Percentiles rank a stretch among this genome's conserved stretches.
phyloP scores from a whole-genome alignment of 2,329 filamentous ascomycete species.

The Pseudogymnoascus sp. region DNA sequence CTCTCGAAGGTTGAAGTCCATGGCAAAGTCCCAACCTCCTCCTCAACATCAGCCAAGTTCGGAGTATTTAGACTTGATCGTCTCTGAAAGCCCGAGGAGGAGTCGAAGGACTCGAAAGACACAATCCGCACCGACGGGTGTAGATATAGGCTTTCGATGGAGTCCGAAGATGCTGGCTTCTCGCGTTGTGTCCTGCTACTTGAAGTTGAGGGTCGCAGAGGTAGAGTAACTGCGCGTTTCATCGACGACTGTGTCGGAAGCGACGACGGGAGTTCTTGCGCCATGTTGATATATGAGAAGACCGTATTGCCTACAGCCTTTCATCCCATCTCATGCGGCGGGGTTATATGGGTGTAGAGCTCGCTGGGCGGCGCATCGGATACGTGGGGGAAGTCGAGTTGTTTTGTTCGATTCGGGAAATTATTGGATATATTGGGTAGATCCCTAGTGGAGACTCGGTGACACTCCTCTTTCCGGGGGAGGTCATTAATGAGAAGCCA shows the following conservation, averaged over 20 bases:
- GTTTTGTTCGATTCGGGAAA: not conserved
- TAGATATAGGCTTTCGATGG: conserved; percentile 14
- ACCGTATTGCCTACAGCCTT: not conserved
- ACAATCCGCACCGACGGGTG: conserved; percentile 33
- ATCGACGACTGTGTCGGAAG: not conserved
- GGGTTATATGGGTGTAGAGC: not conserved
- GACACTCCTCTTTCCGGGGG: not conserved
- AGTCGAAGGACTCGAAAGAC: conserved; percentile 39
- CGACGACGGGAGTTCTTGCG: not conserved
- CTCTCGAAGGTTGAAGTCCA: conserved; percentile 71
- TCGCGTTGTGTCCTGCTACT: not conserved
- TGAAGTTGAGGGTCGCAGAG: not conserved
- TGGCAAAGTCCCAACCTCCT: conserved; percentile 54
- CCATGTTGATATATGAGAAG: not conserved
- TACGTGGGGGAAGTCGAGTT: not conserved
- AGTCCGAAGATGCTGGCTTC: not conserved
- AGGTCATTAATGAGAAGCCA: not conserved
- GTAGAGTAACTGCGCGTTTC: conserved; percentile 8
- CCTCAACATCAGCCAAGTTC: conserved; percentile 30
- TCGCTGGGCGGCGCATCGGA: not conserved
- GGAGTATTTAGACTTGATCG: conserved; percentile 19
- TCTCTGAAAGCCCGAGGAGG: not conserved
- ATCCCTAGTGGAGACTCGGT: not conserved
- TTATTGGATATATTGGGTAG: not conserved
- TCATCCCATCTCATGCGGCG: not conserved